These are phyloP conservation scores for Haplosporangium sp. DNA, from an alignment of 371 early-diverging fungal genomes.

Conservation along the genomic window DNA sequence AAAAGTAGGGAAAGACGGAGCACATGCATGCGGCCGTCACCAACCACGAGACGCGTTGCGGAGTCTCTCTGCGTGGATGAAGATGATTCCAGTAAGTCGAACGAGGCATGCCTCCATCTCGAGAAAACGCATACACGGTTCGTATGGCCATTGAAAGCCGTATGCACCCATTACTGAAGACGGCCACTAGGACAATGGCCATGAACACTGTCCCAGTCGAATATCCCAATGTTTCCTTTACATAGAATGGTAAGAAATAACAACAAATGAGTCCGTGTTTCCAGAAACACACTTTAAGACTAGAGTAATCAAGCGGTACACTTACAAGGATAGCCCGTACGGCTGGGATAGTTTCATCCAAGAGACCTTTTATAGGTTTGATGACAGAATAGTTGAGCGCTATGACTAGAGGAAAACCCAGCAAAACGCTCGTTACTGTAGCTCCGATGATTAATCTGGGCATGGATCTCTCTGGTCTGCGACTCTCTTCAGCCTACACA, in stretches of 20 bases:
- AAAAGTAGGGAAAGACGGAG: conserved; percentile 45
- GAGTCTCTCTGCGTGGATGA: conserved; percentile 30
- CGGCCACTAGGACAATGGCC: conserved; percentile 21
- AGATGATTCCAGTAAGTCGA: conserved; percentile 49
- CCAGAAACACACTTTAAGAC: no score
- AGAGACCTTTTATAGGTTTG: conserved; percentile 38
- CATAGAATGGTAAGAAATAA: neutral
- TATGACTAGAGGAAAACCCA: conserved; percentile 30
- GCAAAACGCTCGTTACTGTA: conserved; percentile 10
- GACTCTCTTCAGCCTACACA: conserved; percentile 36
- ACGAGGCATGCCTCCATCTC: conserved; percentile 44
- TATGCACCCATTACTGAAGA: conserved; percentile 30
- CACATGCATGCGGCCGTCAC: conserved; percentile 35
- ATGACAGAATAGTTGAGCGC: conserved; percentile 25
- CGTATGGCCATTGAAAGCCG: conserved; percentile 31
- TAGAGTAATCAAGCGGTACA: no score
- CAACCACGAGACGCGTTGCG: conserved; percentile 47
- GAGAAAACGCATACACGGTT: conserved; percentile 29
- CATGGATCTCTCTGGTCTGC: conserved; percentile 28
- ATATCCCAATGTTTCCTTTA: conserved; percentile 27
- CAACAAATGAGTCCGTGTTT: neutral
- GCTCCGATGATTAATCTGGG: conserved; percentile 21
- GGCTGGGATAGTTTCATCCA: conserved; percentile 35
- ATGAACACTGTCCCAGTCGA: conserved; percentile 15
- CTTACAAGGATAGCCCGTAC: conserved; percentile 30